Evolutionary conservation across 1,284 basidiomycete species (phyloP).

Genomic region (Ustilago curta): DNA sequence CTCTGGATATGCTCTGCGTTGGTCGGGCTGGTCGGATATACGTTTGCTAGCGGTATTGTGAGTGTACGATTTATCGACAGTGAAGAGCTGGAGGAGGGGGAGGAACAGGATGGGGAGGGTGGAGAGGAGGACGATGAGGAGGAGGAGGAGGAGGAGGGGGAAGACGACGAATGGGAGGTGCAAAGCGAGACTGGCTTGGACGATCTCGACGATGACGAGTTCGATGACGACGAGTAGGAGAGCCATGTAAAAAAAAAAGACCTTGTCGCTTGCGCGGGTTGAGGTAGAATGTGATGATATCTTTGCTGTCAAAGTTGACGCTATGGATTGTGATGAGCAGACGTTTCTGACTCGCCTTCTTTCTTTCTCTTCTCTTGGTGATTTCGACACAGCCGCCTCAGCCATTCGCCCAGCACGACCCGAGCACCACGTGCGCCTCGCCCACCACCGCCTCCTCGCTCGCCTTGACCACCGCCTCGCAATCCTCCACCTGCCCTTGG

Average conservation of each 20-base stretch:
- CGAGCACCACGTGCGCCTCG: slow-evolving; percentile 11
- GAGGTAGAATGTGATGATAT: slow-evolving; percentile 2
- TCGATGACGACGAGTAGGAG: slow-evolving; percentile 5
- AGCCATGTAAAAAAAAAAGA: too few species aligned
- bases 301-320: background rate
- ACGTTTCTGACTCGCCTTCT: slow-evolving; percentile 4
- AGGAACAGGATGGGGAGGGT: slow-evolving; percentile 25
- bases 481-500: slow-evolving; percentile 28
- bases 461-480: background rate
- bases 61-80: slow-evolving; percentile 46
- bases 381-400: slow-evolving; percentile 7
- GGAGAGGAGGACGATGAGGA: slow-evolving; percentile 18
- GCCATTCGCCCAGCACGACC: slow-evolving; percentile 11
- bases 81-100: slow-evolving; percentile 25
- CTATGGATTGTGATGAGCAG: background rate
- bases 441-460: background rate
- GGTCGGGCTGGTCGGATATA: slow-evolving; percentile 54
- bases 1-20: slow-evolving; percentile 56
- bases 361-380: background rate
- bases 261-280: background rate
- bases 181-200: slow-evolving; percentile 30
- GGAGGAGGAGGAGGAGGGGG: slow-evolving; percentile 10
- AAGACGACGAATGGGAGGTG: slow-evolving; percentile 18
- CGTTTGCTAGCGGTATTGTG: slow-evolving; percentile 61
- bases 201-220: slow-evolving; percentile 18